Evolutionary conservation across 129 eudicot genomes (phyloP).

Genomic region (Escallonia rubra): DNA sequence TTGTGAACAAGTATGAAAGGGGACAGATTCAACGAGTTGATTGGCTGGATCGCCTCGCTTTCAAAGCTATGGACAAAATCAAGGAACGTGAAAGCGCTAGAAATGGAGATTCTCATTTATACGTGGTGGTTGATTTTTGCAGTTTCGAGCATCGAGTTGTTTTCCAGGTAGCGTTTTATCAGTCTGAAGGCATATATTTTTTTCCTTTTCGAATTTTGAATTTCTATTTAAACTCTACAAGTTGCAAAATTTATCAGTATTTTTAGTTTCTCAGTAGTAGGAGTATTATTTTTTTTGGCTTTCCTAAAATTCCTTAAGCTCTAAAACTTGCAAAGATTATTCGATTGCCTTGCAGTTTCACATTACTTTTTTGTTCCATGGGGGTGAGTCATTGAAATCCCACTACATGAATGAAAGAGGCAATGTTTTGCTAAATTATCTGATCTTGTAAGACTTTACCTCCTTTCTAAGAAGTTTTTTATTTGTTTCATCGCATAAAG

Average conservation of each 20-base stretch:
- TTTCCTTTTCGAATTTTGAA: neutral
- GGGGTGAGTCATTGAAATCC: too few relatives aligned
- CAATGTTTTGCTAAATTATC: too few relatives aligned
- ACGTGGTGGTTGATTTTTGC: conserved; percentile 80
- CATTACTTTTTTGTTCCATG: too few relatives aligned
- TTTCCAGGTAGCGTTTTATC: conserved; percentile 63
- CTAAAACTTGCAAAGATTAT: neutral
- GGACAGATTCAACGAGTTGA: conserved; percentile 95
- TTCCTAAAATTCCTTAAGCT: neutral
- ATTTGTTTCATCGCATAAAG: too few relatives aligned
- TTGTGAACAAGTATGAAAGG: conserved; percentile 92
- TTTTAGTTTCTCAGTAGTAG: too few relatives aligned
- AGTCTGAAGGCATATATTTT: neutral
- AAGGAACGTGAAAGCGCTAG: conserved; percentile 80
- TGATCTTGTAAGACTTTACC: too few relatives aligned
- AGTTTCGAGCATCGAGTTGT: conserved; percentile 98
- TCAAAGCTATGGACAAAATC: conserved; percentile 82
- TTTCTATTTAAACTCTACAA: neutral
- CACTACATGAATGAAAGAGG: too few relatives aligned
- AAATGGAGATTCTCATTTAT: conserved; percentile 81
- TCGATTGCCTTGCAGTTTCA: neutral
- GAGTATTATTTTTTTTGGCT: too few relatives aligned
- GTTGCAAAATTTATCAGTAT: neutral
- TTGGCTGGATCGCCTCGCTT: conserved; percentile 96
- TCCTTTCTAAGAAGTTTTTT: too few relatives aligned